Evolutionary conservation across 331 rosid genomes (phyloP).

Genomic region (Prunus yedoensis): DNA sequence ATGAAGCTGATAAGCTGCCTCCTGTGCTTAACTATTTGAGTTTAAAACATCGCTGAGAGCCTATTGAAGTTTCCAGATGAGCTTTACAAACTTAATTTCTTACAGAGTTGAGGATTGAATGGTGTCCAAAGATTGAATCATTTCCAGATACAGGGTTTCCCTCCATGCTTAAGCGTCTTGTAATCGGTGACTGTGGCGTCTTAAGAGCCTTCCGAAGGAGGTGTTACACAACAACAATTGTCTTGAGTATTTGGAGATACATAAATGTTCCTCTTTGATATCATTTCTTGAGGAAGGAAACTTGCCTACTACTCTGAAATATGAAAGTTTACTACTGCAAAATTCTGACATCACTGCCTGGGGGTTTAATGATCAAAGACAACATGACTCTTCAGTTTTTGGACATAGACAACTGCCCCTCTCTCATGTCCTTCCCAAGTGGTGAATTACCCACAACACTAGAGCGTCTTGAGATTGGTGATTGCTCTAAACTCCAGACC

Average conservation of each 20-base stretch:
- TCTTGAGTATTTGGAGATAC: conserved; percentile 17
- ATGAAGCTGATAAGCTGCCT: conserved; percentile 1
- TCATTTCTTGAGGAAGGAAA: conserved; percentile 14
- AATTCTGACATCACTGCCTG: not conserved
- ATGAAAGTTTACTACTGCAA: not conserved
- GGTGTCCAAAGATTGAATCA: conserved; percentile 10
- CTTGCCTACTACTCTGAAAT: conserved; percentile 2
- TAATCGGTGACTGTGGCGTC: conserved; percentile 9
- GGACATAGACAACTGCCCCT: conserved; percentile 15
- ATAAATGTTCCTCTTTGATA: not conserved
- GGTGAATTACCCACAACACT: conserved; percentile 9
- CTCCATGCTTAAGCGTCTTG: conserved; percentile 12
- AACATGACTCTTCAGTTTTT: not conserved
- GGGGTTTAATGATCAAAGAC: conserved; percentile 11
- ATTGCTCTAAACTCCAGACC: not conserved
- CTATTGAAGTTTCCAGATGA: not conserved
- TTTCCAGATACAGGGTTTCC: conserved; percentile 15
- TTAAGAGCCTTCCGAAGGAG: conserved; percentile 4
- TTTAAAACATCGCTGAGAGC: not conserved
- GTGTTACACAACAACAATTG: not conserved
- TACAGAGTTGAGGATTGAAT: conserved; percentile 8
- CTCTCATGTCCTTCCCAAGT: conserved; percentile 4
- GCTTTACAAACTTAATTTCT: conserved; percentile 11
- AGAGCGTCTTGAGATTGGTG: conserved; percentile 6
- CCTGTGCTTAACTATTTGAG: conserved; percentile 7